These are phyloP conservation scores for Diaporthe sp. DNA, from an alignment of 2,329 filamentous ascomycete species.

Conservation along the genomic window DNA sequence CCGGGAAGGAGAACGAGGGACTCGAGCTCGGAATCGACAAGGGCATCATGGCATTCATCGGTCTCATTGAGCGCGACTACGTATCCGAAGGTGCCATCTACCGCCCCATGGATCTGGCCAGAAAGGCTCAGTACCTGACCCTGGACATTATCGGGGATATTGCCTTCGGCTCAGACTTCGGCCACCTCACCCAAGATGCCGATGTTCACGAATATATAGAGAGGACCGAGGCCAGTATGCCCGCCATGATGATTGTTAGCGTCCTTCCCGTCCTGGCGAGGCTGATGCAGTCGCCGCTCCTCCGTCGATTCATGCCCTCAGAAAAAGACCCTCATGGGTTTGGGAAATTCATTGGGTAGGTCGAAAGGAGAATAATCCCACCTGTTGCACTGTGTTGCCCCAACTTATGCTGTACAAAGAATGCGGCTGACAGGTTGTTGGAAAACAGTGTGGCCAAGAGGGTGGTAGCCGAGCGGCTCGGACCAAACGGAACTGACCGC, in stretches of 20 bases:
- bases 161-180: conserved; percentile 64
- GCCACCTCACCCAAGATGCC: conserved; percentile 59
- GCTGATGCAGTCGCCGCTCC: conserved; percentile 35
- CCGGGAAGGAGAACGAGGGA: conserved; percentile 48
- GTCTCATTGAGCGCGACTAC: conserved; percentile 60
- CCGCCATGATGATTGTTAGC: conserved; percentile 50
- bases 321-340: conserved; percentile 42
- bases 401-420: neutral
- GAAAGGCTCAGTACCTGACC: conserved; percentile 66
- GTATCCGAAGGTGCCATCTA: conserved; percentile 47
- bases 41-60: conserved; percentile 46
- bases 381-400: neutral
- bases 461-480: conserved; percentile 50
- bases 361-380: neutral
- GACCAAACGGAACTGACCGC: conserved; percentile 46
- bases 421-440: conserved; percentile 25
- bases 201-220: conserved; percentile 51
- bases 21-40: conserved; percentile 47
- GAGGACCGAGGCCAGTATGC: conserved; percentile 51
- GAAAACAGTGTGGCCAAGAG: conserved; percentile 43
- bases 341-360: conserved; percentile 41
- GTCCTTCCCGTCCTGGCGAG: conserved; percentile 41
- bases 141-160: conserved; percentile 68
- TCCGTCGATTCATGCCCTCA: conserved; percentile 41
- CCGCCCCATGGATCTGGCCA: conserved; percentile 63